phyloP scores from a whole-genome alignment of 2,329 filamentous ascomycete genomes.

The Aspergillus sp. region DNA sequence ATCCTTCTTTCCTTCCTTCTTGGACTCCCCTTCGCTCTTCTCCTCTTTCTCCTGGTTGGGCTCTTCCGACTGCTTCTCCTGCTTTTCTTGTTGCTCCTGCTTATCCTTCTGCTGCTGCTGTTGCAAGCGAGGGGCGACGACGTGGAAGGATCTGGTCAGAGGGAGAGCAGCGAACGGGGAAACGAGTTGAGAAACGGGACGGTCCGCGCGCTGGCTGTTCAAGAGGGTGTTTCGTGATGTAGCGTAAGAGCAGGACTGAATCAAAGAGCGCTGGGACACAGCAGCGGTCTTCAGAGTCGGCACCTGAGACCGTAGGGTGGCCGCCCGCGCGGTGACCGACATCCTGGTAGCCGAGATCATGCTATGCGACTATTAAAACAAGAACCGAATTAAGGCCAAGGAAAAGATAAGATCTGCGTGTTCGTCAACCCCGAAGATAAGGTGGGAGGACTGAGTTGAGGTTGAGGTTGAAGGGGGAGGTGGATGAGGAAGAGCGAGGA shows the following conservation, averaged over 20 bases:
- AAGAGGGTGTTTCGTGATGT: conserved; percentile 37
- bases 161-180: conserved; percentile 40
- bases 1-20: conserved; percentile 62
- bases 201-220: conserved; percentile 34
- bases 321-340: conserved; percentile 41
- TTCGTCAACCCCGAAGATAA: conserved; percentile 22
- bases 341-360: conserved; percentile 45
- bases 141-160: conserved; percentile 42
- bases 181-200: conserved; percentile 32
- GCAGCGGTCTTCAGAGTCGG: conserved; percentile 34
- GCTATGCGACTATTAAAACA: conserved; percentile 26
- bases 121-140: conserved; percentile 34
- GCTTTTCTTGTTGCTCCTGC: conserved; percentile 36
- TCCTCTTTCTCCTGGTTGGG: conserved; percentile 36
- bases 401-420: not conserved
- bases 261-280: conserved; percentile 37
- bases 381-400: not conserved
- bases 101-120: conserved; percentile 28
- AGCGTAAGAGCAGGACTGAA: conserved; percentile 35
- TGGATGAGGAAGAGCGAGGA: conserved; percentile 19
- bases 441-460: conserved; percentile 12
- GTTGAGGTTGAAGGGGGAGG: conserved; percentile 23
- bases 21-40: conserved; percentile 52
- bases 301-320: conserved; percentile 38
- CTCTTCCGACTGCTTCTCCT: conserved; percentile 44